phyloP scores from a whole-genome alignment of 2,329 filamentous ascomycete genomes.

The Fusarium albosuccineum region DNA sequence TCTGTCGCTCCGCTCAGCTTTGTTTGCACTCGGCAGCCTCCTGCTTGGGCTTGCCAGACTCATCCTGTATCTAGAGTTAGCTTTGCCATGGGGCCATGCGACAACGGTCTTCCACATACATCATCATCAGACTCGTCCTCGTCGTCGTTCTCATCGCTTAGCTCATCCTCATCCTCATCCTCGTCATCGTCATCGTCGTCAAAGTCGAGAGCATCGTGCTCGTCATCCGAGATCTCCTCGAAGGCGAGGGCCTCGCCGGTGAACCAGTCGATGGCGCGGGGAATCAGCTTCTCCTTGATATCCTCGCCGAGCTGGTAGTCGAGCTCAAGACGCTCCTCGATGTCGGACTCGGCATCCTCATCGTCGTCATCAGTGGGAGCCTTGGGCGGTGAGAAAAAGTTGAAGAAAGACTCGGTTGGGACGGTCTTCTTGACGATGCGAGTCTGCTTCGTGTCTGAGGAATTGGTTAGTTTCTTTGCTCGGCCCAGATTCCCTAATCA shows the following conservation, averaged over 20 bases:
- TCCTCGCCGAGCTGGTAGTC: slow-evolving; percentile 99
- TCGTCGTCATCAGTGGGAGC: slow-evolving; percentile 79
- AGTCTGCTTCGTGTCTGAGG: slow-evolving; percentile 95
- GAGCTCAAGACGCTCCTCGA: slow-evolving; percentile 96
- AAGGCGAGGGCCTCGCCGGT: slow-evolving; percentile 97
- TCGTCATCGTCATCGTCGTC: slow-evolving; percentile 96
- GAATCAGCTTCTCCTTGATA: slow-evolving; percentile 99
- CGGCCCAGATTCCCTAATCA: neutral
- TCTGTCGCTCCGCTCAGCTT: slow-evolving; percentile 71
- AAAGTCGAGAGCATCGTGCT: slow-evolving; percentile 84
- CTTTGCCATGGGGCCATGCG: neutral
- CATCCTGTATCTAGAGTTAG: slow-evolving; percentile 70
- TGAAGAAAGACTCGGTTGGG: slow-evolving; percentile 98
- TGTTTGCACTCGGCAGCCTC: slow-evolving; percentile 97
- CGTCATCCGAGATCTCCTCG: slow-evolving; percentile 89
- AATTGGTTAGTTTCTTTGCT: slow-evolving; percentile 24
- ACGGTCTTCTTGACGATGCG: slow-evolving; percentile 99
- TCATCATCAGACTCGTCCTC: slow-evolving; percentile 85
- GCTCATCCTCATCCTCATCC: slow-evolving; percentile 88
- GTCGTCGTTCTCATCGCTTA: slow-evolving; percentile 87
- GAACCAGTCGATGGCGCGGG: slow-evolving; percentile 99
- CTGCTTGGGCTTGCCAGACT: slow-evolving; percentile 90
- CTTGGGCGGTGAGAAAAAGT: slow-evolving; percentile 97
- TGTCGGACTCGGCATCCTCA: slow-evolving; percentile 85
- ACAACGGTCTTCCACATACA: slow-evolving; percentile 60